Base-by-base conservation (phyloP, 2,329 filamentous ascomycete genomes). In the Monosporascus sp. region DNA sequence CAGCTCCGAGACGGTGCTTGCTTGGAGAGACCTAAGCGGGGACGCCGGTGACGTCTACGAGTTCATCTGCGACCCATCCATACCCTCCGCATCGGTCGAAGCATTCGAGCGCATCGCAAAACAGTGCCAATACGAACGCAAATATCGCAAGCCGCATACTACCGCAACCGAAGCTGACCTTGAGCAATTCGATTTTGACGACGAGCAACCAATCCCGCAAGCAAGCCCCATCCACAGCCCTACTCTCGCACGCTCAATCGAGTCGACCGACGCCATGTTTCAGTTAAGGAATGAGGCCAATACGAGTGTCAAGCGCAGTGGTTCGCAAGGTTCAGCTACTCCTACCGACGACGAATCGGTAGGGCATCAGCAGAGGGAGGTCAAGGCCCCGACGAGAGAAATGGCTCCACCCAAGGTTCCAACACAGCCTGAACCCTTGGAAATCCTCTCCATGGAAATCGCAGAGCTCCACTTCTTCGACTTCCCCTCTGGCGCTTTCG, bases 71-170 rank as follows among this genome's bases (percentile, higher is more conserved):
- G 94, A 97, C 72, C 70, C 78, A 39, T 85, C 85, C 14, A 82
- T 88, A 42, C 77, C 84, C 27, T 74, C 84, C 3, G 79, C 84
- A 47, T 88, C 92, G 62, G 86, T 94, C 24, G 80, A 86, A 46
- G 83, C 86, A 17, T 97, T 99, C 69, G 84, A 93, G 65, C 79
- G 87, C 51, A 85, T 90, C 50, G 89, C 94, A 7, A 82, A 89
- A 53, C 86, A 97, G 81, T 97, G 94, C 69, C 94, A 99, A 72
- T 99, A 95, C 86, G 94, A 99, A 75, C 84, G 93, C 65, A 97
- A 96, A 71, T 95, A 94, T 70, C 84, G 90, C 57, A 88, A 86
- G 65, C 86, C 83, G 39, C 82, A 90, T 62, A 85, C 90, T 46
- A 86, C 85, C 48, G 94, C 94, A 1, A 90, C 90, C 8, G 86